Evolutionary conservation across 441 rosid genomes (phyloP), one percentile per base, ranked within the genome.

Genomic region (Aleurites moluccanus): DNA sequence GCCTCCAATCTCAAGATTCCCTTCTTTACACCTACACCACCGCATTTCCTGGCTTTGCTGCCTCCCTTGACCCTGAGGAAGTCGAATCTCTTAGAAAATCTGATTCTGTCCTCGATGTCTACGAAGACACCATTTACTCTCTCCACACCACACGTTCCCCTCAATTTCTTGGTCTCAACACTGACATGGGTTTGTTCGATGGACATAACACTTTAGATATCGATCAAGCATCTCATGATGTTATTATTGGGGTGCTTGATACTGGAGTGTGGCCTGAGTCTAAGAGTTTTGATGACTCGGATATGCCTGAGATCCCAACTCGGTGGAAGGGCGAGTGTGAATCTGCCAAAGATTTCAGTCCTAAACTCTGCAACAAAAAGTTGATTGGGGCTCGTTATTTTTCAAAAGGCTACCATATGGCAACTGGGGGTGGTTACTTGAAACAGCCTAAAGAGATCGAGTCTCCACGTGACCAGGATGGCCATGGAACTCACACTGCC

Each of bases 211-310:
- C 77, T 16, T 80, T 73, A 30, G 85, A 83, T 61, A 80, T 86
- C 33, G 85, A 81, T 7, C 86, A 76, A 1, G 83, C 88, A 3
- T 83, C 91, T 5, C 69, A 70, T 21, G 87, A 83, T 62, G 96
- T 94, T 52, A 47, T 92, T 3, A 77, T 94, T 16, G 98, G 98
- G 0, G 92, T 94, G 25, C 84, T 94, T 0, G 98, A 94, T 49
- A 92, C 97, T 3, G 98, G 98, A n/a, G 89, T 94, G 6, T 92
- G 95, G 97, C 98, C 98, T 0, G 98, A 92, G 76, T 88, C 91
- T 6, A 81, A 80, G 71, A 88, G 95, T 27, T 92, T 83, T n/a
- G 86, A 86, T 64, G 97, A 91, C 55, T 30, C 83, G 0, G 90
- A 85, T 0, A 88, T 91, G 91, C 85, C 93, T 0, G 86, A 68